Conservation (phyloP, 305 asterid genomes). For the Fraxinus dipetala region DNA sequence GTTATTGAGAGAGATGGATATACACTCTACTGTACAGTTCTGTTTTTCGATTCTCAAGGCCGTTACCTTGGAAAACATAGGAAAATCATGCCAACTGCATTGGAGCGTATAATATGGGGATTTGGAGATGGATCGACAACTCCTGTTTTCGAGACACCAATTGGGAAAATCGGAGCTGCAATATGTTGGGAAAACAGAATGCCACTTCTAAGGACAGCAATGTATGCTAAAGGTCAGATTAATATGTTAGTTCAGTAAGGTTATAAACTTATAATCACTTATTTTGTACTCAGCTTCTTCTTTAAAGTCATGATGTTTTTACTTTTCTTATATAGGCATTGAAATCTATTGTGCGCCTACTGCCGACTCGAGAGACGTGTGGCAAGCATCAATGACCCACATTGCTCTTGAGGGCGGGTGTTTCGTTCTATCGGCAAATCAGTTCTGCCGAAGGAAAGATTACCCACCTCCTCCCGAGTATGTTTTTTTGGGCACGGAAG, state of each 20-base stretch:
- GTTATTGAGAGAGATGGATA: slow-evolving; percentile 88
- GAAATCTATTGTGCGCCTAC: slow-evolving; percentile 98
- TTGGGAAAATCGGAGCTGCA: slow-evolving; percentile 93
- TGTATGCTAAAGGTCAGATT: slow-evolving; percentile 84
- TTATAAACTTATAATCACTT: not conserved
- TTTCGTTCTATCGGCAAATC: slow-evolving; percentile 90
- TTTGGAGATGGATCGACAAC: slow-evolving; percentile 94
- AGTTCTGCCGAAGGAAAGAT: slow-evolving; percentile 86
- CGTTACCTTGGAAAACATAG: slow-evolving; percentile 84
- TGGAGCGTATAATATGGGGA: slow-evolving; percentile 92
- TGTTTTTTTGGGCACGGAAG: slow-evolving; percentile 62
- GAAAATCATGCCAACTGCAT: slow-evolving; percentile 83
- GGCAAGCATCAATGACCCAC: slow-evolving; percentile 98
- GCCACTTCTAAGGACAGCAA: slow-evolving; percentile 89
- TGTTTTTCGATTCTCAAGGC: slow-evolving; percentile 82
- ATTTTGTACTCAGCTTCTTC: not conserved
- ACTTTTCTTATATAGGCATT: slow-evolving; percentile 43
- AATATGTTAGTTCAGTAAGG: not conserved
- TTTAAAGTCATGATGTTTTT: not conserved
- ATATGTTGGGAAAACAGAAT: slow-evolving; percentile 97
- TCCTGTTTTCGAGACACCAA: slow-evolving; percentile 82
- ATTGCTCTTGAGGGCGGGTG: slow-evolving; percentile 97
- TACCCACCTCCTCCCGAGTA: slow-evolving; percentile 94
- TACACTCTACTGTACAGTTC: slow-evolving; percentile 76
- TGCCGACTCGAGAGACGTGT: slow-evolving; percentile 80